These are phyloP conservation scores for Magnaporthiopsis poae DNA, from an alignment of 2,329 filamentous ascomycete species.

Conservation along the genomic window DNA sequence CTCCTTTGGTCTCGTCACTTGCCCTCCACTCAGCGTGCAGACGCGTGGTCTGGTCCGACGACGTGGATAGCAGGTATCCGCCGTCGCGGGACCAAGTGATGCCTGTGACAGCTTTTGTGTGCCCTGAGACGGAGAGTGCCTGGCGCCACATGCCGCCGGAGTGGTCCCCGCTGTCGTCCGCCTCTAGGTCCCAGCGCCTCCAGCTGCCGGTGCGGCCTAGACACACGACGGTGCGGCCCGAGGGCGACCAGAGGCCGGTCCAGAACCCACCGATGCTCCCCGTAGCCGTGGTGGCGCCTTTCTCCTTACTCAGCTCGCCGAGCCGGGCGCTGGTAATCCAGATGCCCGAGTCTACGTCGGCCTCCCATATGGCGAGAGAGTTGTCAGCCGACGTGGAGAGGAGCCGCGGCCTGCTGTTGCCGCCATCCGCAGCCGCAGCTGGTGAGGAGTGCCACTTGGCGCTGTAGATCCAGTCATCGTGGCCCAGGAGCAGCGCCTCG, in stretches of 20 bases:
- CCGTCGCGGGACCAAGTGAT: conserved; percentile 77
- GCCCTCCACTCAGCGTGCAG: conserved; percentile 70
- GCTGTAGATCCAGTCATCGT: conserved; percentile 98
- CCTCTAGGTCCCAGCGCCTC: conserved; percentile 64
- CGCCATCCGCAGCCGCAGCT: conserved; percentile 14
- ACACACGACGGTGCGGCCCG: conserved; percentile 62
- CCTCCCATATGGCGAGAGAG: conserved; percentile 85
- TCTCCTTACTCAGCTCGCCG: conserved; percentile 87
- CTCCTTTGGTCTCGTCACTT: conserved; percentile 12
- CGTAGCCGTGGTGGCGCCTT: conserved; percentile 91
- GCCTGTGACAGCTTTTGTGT: conserved; percentile 71
- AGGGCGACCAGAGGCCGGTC: conserved; percentile 84
- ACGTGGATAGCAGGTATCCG: conserved; percentile 77
- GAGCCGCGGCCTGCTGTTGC: conserved; percentile 52
- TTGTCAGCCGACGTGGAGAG: conserved; percentile 91
- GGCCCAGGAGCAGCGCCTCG: conserved; percentile 83
- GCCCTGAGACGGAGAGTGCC: conserved; percentile 68
- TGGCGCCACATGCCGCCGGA: conserved; percentile 63
- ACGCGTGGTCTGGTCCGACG: conserved; percentile 84
- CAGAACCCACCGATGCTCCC: conserved; percentile 94
- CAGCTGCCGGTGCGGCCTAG: conserved; percentile 88
- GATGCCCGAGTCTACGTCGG: conserved; percentile 72
- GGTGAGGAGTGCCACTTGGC: conserved; percentile 56
- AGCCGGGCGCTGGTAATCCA: conserved; percentile 81
- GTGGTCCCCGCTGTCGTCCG: conserved; percentile 24